Percentiles rank a stretch among this genome's conserved stretches.
phyloP scores from a whole-genome alignment of 371 early-diverging fungal genomes.

The Batkoa obscura region DNA sequence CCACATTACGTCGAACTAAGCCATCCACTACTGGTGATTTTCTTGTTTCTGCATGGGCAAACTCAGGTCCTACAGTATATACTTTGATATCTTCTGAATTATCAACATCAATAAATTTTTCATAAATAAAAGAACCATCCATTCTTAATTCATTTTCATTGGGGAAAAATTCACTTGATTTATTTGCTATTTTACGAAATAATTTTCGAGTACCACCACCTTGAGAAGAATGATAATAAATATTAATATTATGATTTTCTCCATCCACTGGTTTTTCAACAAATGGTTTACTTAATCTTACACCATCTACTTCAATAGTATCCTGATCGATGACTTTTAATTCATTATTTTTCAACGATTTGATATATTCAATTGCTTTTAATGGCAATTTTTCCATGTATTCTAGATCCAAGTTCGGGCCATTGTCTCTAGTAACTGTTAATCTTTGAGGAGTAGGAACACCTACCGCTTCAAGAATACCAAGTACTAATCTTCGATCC shows the following conservation, averaged over 20 bases:
- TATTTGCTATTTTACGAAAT: constrained; percentile 94
- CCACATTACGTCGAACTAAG: constrained; percentile 80
- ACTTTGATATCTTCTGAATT: constrained; percentile 95
- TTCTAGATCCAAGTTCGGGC: constrained; percentile 31
- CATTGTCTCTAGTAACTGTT: constrained; percentile 50
- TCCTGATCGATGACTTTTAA: constrained; percentile 41
- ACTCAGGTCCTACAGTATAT: constrained; percentile 81
- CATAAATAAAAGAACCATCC: constrained; percentile 86
- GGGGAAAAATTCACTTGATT: constrained; percentile 80
- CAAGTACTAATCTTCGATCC: constrained; percentile 80
- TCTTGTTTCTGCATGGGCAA: constrained; percentile 93
- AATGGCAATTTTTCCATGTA: constrained; percentile 19
- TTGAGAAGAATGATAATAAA: constrained; percentile 67
- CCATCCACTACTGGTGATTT: constrained; percentile 98
- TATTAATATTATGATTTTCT: constrained; percentile 94
- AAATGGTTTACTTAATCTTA: constrained; percentile 72
- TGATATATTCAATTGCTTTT: constrained; percentile 25
- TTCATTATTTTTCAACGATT: constrained; percentile 13
- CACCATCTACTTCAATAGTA: constrained; percentile 48
- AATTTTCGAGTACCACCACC: constrained; percentile 87
- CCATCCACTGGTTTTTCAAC: constrained; percentile 95
- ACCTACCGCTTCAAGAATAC: constrained; percentile 60
- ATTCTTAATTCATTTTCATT: constrained; percentile 37
- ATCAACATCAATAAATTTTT: constrained; percentile 83
- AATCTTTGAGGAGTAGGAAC: constrained; percentile 79